Evolutionary conservation across 2,329 filamentous ascomycete species (phyloP), one percentile per base, ranked within the genome.

Genomic region (Phyllosticta citriasiana): DNA sequence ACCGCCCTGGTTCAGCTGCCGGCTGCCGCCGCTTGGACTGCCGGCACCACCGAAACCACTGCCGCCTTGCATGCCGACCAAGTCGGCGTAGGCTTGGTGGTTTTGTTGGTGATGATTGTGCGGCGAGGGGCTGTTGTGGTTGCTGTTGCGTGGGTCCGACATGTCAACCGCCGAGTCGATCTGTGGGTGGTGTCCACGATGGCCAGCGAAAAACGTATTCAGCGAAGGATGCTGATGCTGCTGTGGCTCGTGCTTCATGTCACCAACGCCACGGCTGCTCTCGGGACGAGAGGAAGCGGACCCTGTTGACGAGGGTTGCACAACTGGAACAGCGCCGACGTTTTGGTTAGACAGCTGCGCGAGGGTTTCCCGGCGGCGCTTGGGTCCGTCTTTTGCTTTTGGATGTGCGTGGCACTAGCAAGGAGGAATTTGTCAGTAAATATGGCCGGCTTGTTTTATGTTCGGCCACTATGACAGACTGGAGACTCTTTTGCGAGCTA

Each of bases 301-400:
- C 30, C 53, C 12, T 24, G 57, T 47, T 40, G 30, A 40, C 27
- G 16, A 47, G 26, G 19, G 53, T 54, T 25, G 27, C 57, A 10
- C 54, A 55, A 40, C 27, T 30, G 24, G 25, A 24, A 50, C 50
- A 7, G 24, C 24, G n/a, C 53, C 30, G 14, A 40, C 26, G 19
- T 58, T 58, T 26, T 52, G 55, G 25, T 47, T 14, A 12, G 55
- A 26, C 50, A 57, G 55, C 30, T 70, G 67, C 33, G 73, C 51
- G 16, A 57, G 67, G 8, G 74, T 74, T 68, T 76, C 74, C 64
- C 74, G 73, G 54, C 74, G 74, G 59, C 74, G 67, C 63, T 76
- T 76, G 33, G 73, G 74, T 9, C 72, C 73, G 61, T 76, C 74
- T 67, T 75, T 76, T 59, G 75, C 73, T 67, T 76, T 76, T 9